Evolutionary conservation across 2,329 filamentous ascomycete genomes (phyloP).

Genomic region (Drechslerella dactyloides): DNA sequence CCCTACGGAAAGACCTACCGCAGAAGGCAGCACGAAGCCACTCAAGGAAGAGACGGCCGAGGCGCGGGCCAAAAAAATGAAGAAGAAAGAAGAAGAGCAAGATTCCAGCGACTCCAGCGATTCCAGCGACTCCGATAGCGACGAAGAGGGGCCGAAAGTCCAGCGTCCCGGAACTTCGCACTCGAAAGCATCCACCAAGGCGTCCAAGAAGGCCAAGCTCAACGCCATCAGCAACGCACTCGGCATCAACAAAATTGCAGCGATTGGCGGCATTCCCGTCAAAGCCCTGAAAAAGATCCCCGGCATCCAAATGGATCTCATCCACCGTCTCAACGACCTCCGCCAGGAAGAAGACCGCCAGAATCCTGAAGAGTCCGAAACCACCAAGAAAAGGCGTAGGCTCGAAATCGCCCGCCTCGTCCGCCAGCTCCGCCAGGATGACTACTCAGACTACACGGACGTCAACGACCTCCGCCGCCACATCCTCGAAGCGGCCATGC

Average conservation of each 20-base stretch:
- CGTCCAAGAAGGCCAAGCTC: conserved; percentile 37
- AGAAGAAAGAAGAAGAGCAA: conserved; percentile 17
- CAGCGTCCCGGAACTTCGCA: conserved; percentile 40
- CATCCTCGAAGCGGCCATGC: conserved; percentile 71
- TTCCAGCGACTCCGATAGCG: conserved; percentile 21
- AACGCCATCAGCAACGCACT: conserved; percentile 39
- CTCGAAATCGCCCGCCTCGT: conserved; percentile 37
- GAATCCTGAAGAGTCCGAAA: conserved; percentile 13
- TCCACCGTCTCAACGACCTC: conserved; percentile 37
- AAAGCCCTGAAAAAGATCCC: conserved; percentile 44
- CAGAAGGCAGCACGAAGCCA: conserved; percentile 41
- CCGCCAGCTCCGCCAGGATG: conserved; percentile 58
- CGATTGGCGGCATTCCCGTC: conserved; percentile 29
- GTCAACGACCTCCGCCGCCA: conserved; percentile 62
- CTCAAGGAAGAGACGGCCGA: conserved; percentile 34
- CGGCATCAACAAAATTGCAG: conserved; percentile 46
- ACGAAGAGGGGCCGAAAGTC: conserved; percentile 10
- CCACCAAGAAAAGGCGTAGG: conserved; percentile 31
- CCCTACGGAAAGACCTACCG: conserved; percentile 57
- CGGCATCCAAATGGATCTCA: conserved; percentile 32
- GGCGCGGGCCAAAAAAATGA: conserved; percentile 27
- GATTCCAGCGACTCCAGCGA: conserved; percentile 20
- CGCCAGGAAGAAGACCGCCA: conserved; percentile 30
- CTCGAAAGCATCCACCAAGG: conserved; percentile 43
- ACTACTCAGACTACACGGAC: conserved; percentile 60